phyloP scores from a whole-genome alignment of 805 yeast genomes.

The Barnettozyma californica region DNA sequence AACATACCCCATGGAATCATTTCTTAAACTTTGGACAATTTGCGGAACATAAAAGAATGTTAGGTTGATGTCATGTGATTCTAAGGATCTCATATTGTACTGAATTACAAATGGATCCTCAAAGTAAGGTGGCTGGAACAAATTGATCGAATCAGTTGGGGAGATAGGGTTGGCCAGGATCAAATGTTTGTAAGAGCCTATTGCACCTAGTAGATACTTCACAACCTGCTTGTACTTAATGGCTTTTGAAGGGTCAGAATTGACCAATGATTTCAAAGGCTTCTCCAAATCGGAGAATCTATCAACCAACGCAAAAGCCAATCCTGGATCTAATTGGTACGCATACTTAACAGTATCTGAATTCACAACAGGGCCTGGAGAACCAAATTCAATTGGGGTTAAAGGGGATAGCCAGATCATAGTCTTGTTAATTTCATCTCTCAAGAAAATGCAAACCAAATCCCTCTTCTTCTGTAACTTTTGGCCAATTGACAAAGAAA shows the following conservation, averaged over 20 bases:
- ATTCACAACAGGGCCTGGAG: conserved; percentile 32
- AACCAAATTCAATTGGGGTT: conserved; percentile 23
- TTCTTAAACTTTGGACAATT: conserved; percentile 86
- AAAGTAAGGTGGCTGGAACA: conserved; percentile 72
- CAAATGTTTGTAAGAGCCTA: conserved; percentile 15
- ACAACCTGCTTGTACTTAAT: conserved; percentile 54
- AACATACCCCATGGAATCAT: conserved; percentile 79
- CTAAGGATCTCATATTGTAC: conserved; percentile 85
- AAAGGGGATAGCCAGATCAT: conserved; percentile 66
- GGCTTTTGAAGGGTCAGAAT: conserved; percentile 54
- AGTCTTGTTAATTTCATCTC: conserved; percentile 68
- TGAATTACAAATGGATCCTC: conserved; percentile 67
- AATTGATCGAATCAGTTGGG: conserved; percentile 80
- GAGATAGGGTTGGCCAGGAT: conserved; percentile 45
- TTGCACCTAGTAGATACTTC: conserved; percentile 38
- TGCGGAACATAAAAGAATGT: conserved; percentile 98
- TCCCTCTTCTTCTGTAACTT: conserved; percentile 41
- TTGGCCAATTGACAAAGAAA: conserved; percentile 15
- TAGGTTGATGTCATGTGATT: conserved; percentile 76
- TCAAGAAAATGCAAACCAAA: conserved; percentile 57
- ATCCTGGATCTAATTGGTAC: conserved; percentile 59
- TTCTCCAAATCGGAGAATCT: conserved; percentile 43
- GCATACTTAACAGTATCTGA: conserved; percentile 45
- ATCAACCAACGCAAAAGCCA: conserved; percentile 66
- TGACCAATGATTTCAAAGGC: conserved; percentile 40